Conservation (phyloP, 2,329 filamentous ascomycete genomes). For the Rachicladosporium sp. region DNA sequence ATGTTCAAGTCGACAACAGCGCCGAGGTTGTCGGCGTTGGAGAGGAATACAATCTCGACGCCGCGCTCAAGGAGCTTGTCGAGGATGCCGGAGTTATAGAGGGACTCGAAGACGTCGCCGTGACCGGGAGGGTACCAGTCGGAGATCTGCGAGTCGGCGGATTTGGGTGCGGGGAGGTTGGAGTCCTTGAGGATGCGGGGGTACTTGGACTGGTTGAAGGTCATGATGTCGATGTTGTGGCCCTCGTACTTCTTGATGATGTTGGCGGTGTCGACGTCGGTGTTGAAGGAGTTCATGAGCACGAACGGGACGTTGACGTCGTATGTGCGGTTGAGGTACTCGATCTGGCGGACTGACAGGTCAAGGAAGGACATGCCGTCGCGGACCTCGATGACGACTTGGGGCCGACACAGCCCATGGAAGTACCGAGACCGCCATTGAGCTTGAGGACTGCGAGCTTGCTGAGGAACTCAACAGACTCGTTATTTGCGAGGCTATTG, state of each 20-base stretch:
- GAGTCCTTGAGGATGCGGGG: constrained; percentile 98
- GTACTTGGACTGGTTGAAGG: constrained; percentile 99
- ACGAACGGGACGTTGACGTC: constrained; percentile 94
- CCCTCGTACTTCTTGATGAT: constrained; percentile 99
- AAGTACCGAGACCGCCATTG: constrained; percentile 97
- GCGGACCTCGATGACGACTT: constrained; percentile 98
- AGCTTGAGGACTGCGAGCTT: constrained; percentile 98
- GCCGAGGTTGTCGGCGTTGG: constrained; percentile 97
- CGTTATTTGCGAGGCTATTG: constrained; percentile 73
- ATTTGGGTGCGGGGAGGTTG: constrained; percentile 87
- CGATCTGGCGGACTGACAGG: constrained; percentile 95
- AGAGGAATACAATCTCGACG: constrained; percentile 96
- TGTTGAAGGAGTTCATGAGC: constrained; percentile 99
- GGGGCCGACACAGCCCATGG: constrained; percentile 97
- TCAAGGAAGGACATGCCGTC: constrained; percentile 99
- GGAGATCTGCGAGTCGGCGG: constrained; percentile 70
- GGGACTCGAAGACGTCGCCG: constrained; percentile 98
- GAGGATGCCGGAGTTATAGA: constrained; percentile 97
- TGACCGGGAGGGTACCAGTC: constrained; percentile 99
- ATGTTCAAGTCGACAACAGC: constrained; percentile 97
- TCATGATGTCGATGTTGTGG: constrained; percentile 98
- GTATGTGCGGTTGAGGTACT: constrained; percentile 98
- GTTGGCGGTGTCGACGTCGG: constrained; percentile 89
- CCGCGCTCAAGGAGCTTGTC: constrained; percentile 92
- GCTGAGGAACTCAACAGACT: constrained; percentile 87